phyloP scores from a whole-genome alignment of 345 rosid genomes.

The Arabis alpina region DNA sequence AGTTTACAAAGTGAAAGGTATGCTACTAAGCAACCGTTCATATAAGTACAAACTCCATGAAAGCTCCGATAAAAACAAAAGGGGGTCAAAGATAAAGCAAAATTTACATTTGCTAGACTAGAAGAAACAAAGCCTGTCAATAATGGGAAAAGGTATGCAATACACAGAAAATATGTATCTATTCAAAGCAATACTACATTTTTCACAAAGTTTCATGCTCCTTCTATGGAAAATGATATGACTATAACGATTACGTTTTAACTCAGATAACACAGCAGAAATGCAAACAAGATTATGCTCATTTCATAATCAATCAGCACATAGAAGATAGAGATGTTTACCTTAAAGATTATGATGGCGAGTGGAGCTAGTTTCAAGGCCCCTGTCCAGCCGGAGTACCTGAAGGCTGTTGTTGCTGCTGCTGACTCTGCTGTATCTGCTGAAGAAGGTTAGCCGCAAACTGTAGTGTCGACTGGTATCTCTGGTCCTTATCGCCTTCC shows the following conservation, averaged over 20 bases:
- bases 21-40: conserved; percentile 26
- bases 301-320: conserved; percentile 15
- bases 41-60: neutral
- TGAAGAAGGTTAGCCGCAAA: conserved; percentile 91
- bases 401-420: conserved; percentile 48
- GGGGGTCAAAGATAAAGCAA: neutral
- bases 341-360: conserved; percentile 22
- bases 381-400: conserved; percentile 55
- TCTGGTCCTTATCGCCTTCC: conserved; percentile 83
- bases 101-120: neutral
- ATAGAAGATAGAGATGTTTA: conserved; percentile 23
- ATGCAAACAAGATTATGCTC: conserved; percentile 6
- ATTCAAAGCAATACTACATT: conserved; percentile 14
- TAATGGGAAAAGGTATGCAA: neutral
- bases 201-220: neutral
- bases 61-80: conserved; percentile 13
- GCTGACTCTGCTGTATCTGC: conserved; percentile 83
- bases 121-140: conserved; percentile 2
- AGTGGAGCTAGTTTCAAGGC: conserved; percentile 37
- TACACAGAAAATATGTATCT: neutral
- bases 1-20: conserved; percentile 23
- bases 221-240: neutral
- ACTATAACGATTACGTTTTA: conserved; percentile 9
- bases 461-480: conserved; percentile 90
- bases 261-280: conserved; percentile 7